Evolutionary conservation across 495 filamentous ascomycete species (phyloP).

Genomic region (Neurospora intermedia): DNA sequence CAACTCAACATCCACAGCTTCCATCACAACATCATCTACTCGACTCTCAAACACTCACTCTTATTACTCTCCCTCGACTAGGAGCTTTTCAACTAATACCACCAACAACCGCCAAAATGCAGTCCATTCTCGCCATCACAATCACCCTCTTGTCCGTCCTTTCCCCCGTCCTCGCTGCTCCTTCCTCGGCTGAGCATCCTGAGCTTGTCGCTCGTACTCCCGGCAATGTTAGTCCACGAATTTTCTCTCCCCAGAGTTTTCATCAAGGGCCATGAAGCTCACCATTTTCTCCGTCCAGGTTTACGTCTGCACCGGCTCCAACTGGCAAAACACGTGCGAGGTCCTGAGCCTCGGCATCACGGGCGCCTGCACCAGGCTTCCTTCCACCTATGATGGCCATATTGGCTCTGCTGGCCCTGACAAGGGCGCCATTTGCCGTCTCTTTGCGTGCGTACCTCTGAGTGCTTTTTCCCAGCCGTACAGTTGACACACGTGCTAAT

Average conservation of each 20-base stretch:
- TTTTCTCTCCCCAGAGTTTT: no score
- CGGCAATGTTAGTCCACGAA: background rate
- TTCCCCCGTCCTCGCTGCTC: background rate
- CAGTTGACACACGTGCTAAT: background rate
- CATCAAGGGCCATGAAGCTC: background rate
- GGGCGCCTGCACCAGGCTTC: background rate
- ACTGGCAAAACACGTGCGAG: background rate
- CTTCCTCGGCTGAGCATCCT: background rate
- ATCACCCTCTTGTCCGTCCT: background rate
- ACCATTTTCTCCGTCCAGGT: background rate
- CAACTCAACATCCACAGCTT: background rate
- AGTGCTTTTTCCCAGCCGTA: background rate
- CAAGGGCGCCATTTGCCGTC: background rate
- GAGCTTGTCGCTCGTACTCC: background rate
- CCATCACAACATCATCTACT: background rate
- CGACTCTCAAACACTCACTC: background rate
- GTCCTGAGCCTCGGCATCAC: background rate
- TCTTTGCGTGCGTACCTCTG: background rate
- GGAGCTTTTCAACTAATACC: background rate
- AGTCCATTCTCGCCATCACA: background rate
- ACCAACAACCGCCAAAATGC: background rate
- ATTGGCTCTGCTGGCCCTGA: background rate
- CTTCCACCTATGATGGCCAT: background rate
- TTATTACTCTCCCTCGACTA: background rate
- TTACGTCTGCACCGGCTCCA: background rate